Evolutionary conservation across 192 early-diverging fungal species (phyloP).

Genomic region (Spinellus fusiger): DNA sequence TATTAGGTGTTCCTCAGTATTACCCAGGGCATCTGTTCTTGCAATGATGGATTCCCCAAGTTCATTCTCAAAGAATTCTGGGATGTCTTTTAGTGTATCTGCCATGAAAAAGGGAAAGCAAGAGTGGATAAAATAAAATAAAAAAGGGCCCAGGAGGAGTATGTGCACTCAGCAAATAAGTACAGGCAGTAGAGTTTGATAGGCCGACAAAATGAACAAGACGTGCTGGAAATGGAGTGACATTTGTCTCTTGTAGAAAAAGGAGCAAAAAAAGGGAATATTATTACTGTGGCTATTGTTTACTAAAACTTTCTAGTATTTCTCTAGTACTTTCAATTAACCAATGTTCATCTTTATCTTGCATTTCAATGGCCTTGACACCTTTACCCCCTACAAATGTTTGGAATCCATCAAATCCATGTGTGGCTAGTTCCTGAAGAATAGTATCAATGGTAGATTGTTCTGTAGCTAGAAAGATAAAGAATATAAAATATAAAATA

Average conservation of each 20-base stretch:
- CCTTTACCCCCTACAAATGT: conserved; percentile 67
- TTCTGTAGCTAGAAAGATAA: conserved; percentile 27
- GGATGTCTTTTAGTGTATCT: conserved; percentile 78
- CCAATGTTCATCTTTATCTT: conserved; percentile 14
- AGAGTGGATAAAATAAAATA: neutral
- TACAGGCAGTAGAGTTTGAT: neutral
- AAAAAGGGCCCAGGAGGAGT: neutral
- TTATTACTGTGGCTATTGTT: neutral
- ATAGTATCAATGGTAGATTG: conserved; percentile 38
- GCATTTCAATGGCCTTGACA: conserved; percentile 33
- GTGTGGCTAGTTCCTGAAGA: conserved; percentile 39
- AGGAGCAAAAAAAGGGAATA: neutral
- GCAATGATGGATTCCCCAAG: conserved; percentile 82
- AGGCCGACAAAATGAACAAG: neutral
- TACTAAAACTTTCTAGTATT: neutral
- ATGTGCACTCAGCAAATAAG: neutral
- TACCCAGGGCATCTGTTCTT: conserved; percentile 90
- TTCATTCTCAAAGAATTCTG: conserved; percentile 95
- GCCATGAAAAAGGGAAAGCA: too few relatives aligned
- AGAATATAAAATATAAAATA: neutral
- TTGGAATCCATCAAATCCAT: conserved; percentile 69
- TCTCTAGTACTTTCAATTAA: conserved; percentile 3
- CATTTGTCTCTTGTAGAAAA: neutral
- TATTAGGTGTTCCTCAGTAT: conserved; percentile 4
- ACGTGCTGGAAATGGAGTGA: neutral